Evolutionary conservation across 345 rosid genomes (phyloP).

Genomic region (Linum lewisii): DNA sequence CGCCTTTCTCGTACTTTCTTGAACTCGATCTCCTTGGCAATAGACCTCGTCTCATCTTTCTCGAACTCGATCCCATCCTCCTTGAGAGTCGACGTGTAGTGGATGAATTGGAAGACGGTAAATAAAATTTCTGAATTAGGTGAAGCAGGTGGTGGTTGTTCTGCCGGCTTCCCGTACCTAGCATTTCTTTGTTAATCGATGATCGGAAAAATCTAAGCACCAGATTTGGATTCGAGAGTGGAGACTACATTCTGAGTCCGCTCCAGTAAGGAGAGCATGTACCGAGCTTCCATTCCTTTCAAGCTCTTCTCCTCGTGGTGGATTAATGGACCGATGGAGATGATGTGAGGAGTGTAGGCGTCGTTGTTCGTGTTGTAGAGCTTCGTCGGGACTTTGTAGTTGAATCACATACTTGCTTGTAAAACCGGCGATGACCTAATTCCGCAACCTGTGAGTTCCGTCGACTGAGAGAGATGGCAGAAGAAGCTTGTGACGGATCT

Average conservation of each 20-base stretch:
- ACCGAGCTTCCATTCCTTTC: neutral
- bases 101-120: constrained; percentile 15
- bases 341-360: constrained; percentile 6
- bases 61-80: constrained; percentile 31
- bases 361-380: constrained; percentile 9
- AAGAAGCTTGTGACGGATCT: too few species aligned
- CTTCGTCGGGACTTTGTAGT: constrained; percentile 2
- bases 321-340: neutral
- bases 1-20: neutral
- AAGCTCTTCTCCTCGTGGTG: neutral
- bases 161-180: neutral
- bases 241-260: neutral
- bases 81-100: constrained; percentile 21
- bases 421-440: too few species aligned
- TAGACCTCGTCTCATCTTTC: constrained; percentile 4
- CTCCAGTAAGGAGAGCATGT: constrained; percentile 5
- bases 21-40: constrained; percentile 22
- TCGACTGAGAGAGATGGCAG: too few species aligned
- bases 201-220: constrained; percentile 8
- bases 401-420: too few species aligned
- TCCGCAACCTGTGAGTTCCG: too few species aligned
- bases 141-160: constrained; percentile 2
- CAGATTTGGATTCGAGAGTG: neutral
- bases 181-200: neutral
- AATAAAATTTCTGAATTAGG: constrained; percentile 8